Evolutionary conservation across 257 asterid genomes (phyloP).

Genomic region (Solanum sejunctum): DNA sequence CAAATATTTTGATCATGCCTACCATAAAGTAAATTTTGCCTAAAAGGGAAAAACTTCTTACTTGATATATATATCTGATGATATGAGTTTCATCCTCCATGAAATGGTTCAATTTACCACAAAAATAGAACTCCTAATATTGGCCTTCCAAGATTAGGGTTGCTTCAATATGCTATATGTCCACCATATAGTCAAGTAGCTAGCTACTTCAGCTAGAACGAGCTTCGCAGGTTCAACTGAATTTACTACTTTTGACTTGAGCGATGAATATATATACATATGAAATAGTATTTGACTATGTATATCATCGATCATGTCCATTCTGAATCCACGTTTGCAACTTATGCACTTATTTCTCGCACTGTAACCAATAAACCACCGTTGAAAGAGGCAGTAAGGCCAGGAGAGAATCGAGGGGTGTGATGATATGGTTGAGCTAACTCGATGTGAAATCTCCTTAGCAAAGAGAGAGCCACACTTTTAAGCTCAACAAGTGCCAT

Average conservation of each 20-base stretch:
- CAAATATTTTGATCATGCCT: neutral
- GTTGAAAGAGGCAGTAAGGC: conserved; percentile 56
- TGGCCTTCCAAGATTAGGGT: neutral
- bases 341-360: conserved; percentile 6
- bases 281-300: neutral
- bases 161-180: neutral
- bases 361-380: conserved; percentile 44
- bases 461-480: conserved; percentile 36
- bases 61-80: neutral
- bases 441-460: conserved; percentile 32
- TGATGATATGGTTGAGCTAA: conserved; percentile 8
- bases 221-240: neutral
- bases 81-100: neutral
- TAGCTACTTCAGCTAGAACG: neutral
- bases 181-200: neutral
- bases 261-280: neutral
- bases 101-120: neutral
- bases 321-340: neutral
- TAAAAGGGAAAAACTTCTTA: neutral
- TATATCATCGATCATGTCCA: neutral
- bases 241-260: neutral
- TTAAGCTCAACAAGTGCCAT: conserved; percentile 41
- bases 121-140: neutral
- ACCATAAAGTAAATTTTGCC: neutral
- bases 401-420: conserved; percentile 53